Conservation (phyloP, 805 yeast species). For the Kazachstania taianensis region DNA sequence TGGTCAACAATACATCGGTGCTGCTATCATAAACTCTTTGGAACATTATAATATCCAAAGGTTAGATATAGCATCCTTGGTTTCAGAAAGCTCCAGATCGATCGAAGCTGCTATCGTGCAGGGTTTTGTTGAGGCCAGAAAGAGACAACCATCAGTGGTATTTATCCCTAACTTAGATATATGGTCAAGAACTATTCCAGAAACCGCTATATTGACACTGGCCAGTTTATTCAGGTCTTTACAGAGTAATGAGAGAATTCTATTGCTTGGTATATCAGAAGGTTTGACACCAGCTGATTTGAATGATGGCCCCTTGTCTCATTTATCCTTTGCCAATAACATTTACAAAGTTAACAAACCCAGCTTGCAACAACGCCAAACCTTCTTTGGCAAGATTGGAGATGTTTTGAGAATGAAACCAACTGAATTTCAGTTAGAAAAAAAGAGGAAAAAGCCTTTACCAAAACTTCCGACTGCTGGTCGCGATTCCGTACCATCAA, state of each 20-base stretch:
- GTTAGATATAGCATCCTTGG: constrained; percentile 67
- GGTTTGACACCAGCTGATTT: constrained; percentile 32
- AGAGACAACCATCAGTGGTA: constrained; percentile 81
- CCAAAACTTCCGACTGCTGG: constrained; percentile 32
- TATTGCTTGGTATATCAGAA: constrained; percentile 67
- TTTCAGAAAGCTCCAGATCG: constrained; percentile 68
- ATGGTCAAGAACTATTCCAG: constrained; percentile 61
- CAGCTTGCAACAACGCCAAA: constrained; percentile 34
- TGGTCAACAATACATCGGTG: constrained; percentile 79
- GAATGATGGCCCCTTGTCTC: constrained; percentile 23
- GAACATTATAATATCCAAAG: constrained; percentile 89
- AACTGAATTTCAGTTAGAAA: constrained; percentile 53
- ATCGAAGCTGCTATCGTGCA: constrained; percentile 81
- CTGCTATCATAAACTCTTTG: constrained; percentile 69
- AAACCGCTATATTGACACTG: constrained; percentile 61
- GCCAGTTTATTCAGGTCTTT: constrained; percentile 59
- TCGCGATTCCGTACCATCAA: constrained; percentile 11
- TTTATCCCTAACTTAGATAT: constrained; percentile 74
- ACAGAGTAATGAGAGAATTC: constrained; percentile 58
- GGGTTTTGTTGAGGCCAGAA: constrained; percentile 73
- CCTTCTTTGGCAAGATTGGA: constrained; percentile 49
- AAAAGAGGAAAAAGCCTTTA: constrained; percentile 35
- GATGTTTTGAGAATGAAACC: constrained; percentile 59
- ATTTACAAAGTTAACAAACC: constrained; percentile 45
- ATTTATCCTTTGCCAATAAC: constrained; percentile 28